Base-by-base conservation (phyloP, 257 asterid species). In the Ehretia macrophylla region DNA sequence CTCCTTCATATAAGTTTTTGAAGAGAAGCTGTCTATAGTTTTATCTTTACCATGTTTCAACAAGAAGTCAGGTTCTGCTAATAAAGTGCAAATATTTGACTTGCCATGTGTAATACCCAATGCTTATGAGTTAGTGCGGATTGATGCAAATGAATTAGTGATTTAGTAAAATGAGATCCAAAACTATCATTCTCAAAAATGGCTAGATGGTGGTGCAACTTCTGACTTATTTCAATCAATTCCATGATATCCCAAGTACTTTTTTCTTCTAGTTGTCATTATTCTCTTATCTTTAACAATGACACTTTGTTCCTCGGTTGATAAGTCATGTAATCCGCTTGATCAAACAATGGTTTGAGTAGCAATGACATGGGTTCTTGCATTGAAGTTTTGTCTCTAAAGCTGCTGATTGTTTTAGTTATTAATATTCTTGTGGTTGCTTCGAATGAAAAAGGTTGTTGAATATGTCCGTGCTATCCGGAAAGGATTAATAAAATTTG, bases 381-480 rank as follows among this genome's bases (percentile, higher is more conserved):
- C 47, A 1, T 42, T 42, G 47, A 42, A 9, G 16, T 14, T 42
- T 42, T 42, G 47, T 3, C 16, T 2, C 12, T 10, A 42, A 38
- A 10, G 3, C 16, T 42, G 47, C 47, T 1, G 35, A 1, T 42
- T 42, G 47, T 42, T 14, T 10, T 42, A 42, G 16, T 42, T 42
- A 10, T 42, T 10, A 4, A 42, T 6, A 38, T 60, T 47, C 38
- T 52, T 19, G 6, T 58, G 11, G 48, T 48, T 27, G 22, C 56
- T 37, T 69, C 50, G 32, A 57, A 68, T 54, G 65, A 52, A 69
- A 37, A 74, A 92, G 99, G 90, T 93, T 60, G 83, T 85, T 59
- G 73, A 72, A 58, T 78, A 66, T 58, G 91, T 92, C 56, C 85
- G 96, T 46, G 96, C 84, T 66, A 84, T 93, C 66, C 83, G 99